Evolutionary conservation across 495 filamentous ascomycete species (phyloP), one percentile per base, ranked within the genome.

Genomic region (Aspergillus egyptiacus): DNA sequence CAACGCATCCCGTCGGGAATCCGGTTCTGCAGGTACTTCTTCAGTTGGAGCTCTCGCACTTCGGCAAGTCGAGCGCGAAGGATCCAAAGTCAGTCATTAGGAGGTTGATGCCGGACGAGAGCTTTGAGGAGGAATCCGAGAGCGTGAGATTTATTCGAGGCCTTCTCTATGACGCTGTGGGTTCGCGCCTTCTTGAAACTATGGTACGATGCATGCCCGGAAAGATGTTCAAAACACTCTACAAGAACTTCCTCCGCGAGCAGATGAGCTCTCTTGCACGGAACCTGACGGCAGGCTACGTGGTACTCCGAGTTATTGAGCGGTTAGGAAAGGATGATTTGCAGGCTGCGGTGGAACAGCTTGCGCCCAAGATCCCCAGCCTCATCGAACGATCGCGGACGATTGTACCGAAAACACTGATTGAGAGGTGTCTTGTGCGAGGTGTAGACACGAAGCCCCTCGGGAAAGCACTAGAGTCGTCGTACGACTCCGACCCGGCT

Each of bases 281-380:
- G 34, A 97, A 97, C 63, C 89, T 89, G 53, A 87, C 89, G 48
- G 89, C 93, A 7, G 82, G 81, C 17, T 97, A 93, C 58, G 86
- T 91, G 4, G 86, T 88, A 7, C 80, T 86, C 49, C 77, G 78
- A 31, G 79, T 91, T 3, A 68, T 98, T 31, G 88, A 91, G 59
- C 75, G 91, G 56, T 75, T 97, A 17, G 82, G 82, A 59, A 87
- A 86, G 58, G 87, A 94, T 46, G 88, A 95, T 57, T 71, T 98
- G 19, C 70, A 81, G 45, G 77, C 78, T 33, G 86, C 84, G 0
- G 72, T 87, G 41, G 70, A 81, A 18, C 68, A 79, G 35, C 83
- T 91, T 22, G 61, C 82, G 9, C 85, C 89, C 6, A 77, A 85
- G 39, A 73, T 96, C 20, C 66, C 76, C 1, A 74, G 72, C 22